A percentile compares a stretch with the other conserved stretches of the same genome.
Evolutionary conservation across 257 asterid genomes (phyloP).

Genomic region (Solanum pinnatisectum): DNA sequence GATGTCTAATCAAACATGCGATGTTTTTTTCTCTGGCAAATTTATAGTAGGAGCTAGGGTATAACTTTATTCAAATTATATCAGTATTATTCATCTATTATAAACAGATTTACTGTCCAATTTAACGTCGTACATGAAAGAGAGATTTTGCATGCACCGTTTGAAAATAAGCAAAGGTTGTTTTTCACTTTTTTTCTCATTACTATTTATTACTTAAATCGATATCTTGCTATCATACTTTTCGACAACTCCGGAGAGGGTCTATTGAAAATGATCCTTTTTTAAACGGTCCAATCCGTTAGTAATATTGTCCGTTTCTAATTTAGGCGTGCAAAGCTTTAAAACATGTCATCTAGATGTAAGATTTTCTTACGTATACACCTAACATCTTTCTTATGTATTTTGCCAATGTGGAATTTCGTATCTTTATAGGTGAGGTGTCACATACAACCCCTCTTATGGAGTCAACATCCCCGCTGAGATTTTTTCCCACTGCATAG

Average conservation of each 20-base stretch:
- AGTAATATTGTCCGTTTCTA: neutral
- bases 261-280: neutral
- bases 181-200: neutral
- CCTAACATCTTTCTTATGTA: too few relatives aligned
- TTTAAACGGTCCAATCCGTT: fast-evolving
- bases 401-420: too few relatives aligned
- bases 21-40: neutral
- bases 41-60: neutral
- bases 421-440: neutral
- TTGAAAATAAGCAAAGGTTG: neutral
- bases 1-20: neutral
- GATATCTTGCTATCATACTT: neutral
- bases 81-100: neutral
- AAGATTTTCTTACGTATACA: neutral
- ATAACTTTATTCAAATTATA: neutral
- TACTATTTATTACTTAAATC: too few relatives aligned
- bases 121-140: neutral
- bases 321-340: fast-evolving
- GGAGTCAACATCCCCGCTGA: neutral
- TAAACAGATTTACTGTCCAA: neutral
- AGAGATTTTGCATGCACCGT: neutral
- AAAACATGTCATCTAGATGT: too few relatives aligned
- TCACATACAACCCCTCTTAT: neutral
- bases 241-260: neutral
- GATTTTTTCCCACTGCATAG: neutral